phyloP scores from a whole-genome alignment of 2,329 filamentous ascomycete species.

The Westerdykella sp. region DNA sequence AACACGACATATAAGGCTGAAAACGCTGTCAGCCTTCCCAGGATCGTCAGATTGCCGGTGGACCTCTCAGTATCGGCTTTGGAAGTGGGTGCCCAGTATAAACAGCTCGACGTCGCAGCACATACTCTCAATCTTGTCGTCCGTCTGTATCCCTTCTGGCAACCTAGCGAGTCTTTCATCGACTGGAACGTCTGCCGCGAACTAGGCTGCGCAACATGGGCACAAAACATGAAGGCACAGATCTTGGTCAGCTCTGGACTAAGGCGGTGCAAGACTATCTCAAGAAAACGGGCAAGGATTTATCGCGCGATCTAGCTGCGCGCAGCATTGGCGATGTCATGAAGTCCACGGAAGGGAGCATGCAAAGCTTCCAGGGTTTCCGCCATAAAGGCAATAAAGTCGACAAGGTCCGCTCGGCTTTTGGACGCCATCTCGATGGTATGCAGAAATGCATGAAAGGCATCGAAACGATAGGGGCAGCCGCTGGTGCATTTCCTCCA shows the following conservation, averaged over 20 bases:
- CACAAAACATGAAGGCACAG: conserved; percentile 4
- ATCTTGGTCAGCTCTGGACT: conserved; percentile 11
- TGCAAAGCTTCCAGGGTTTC: conserved; percentile 6
- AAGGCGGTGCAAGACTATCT: conserved; percentile 12
- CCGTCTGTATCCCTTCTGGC: too few relatives aligned
- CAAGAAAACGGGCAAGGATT: conserved; percentile 6
- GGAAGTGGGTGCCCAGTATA: too few relatives aligned
- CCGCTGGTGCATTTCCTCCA: conserved; percentile 15
- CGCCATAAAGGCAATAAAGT: conserved; percentile 6
- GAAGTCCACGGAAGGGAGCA: conserved; percentile 3
- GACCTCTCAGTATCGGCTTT: too few relatives aligned
- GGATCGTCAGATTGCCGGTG: too few relatives aligned
- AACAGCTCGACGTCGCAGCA: too few relatives aligned
- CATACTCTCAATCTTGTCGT: too few relatives aligned
- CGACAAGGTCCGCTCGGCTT: conserved; percentile 8
- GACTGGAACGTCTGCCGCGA: too few relatives aligned
- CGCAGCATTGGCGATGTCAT: conserved; percentile 5
- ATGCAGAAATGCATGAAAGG: conserved; percentile 13
- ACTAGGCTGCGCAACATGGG: too few relatives aligned
- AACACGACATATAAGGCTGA: too few relatives aligned
- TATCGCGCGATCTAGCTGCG: conserved; percentile 5
- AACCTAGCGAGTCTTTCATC: too few relatives aligned
- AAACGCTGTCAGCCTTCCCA: too few relatives aligned
- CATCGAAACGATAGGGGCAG: conserved; percentile 7
- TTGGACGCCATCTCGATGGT: conserved; percentile 9